Evolutionary conservation across 2,329 filamentous ascomycete genomes (phyloP).

Genomic region (Fusarium odoratissimum): DNA sequence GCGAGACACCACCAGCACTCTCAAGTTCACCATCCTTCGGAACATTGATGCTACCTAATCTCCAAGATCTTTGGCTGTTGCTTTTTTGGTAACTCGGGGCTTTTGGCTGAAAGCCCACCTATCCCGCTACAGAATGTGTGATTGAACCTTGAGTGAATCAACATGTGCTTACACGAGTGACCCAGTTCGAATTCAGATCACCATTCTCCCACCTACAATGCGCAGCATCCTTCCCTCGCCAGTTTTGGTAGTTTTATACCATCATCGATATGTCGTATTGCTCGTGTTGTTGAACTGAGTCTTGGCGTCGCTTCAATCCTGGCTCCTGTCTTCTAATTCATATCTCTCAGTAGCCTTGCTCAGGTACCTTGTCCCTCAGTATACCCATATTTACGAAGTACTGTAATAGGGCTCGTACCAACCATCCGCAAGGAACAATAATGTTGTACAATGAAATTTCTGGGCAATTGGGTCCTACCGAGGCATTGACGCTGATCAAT

Average conservation of each 20-base stretch:
- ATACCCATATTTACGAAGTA: background rate
- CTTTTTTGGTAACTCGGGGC: conserved; percentile 1
- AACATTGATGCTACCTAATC: conserved; percentile 5
- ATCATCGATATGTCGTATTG: conserved; percentile 6
- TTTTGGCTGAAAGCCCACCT: background rate
- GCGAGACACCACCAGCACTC: background rate
- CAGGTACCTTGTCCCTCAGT: background rate
- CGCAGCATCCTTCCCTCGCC: background rate
- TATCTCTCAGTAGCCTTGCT: background rate
- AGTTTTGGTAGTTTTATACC: background rate
- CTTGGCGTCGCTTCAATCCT: conserved; percentile 5
- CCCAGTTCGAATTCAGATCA: conserved; percentile 19
- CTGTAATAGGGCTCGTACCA: background rate
- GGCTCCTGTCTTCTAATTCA: background rate
- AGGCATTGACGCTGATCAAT: background rate
- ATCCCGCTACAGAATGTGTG: background rate
- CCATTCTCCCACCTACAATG: background rate
- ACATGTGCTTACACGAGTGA: conserved; percentile 19
- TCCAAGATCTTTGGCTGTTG: conserved; percentile 9
- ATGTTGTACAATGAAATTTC: conserved; percentile 1
- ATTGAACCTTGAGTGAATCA: conserved; percentile 2
- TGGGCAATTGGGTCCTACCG: background rate
- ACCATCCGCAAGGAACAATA: background rate
- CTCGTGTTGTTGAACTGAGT: background rate
- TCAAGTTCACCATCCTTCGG: conserved; percentile 2